Evolutionary conservation across 2,329 filamentous ascomycete genomes (phyloP), one percentile per base, ranked within the genome.

Genomic region (Nakataea oryzae): DNA sequence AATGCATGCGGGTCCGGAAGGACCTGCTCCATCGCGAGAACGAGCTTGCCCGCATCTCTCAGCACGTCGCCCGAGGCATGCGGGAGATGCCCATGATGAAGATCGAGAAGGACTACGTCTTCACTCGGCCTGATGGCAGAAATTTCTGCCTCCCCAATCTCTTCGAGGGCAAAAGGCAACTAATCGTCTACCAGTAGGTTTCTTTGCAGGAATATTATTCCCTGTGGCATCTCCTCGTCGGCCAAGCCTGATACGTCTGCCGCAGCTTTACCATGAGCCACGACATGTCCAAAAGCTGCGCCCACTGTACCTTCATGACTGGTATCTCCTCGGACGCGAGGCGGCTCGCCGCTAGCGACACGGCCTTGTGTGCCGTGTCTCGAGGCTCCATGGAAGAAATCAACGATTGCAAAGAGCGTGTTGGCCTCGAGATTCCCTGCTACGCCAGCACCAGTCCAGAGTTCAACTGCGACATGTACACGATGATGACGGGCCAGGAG

Each of bases 381-480:
- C 32, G 32, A 11, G n/a, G 29, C 21, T 72, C 75, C 0, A 65
- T 73, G 34, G 70, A 68, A 2, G 72, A 74, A 76, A 34, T 73
- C 66, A 72, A 72, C 17, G 58, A 17, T 21, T 29, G 17, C 58
- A 13, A 5, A 63, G 64, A 70, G n/a, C 69, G 70, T 55, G 73
- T 74, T 65, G 75, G 71, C 21, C 79, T 75, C 75, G 67, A 63
- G 1, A 76, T 76, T 57, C 75, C 74, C 0, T 78, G 75, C 71
- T 75, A 73, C 63, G 74, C 73, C 8, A 74, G 69, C 50, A 67
- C 68, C 11, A 69, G 66, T 1, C 70, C 69, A 3, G 68, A 72
- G 50, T 78, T 77, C 65, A 78, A 76, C 66, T 73, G 71, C 63
- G 74, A 77, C 65, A 75, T 76, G 32, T 27, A 32, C 47, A 26